Evolutionary conservation across 225 moss, liverwort and hornwort species (phyloP).

Genomic region (Polytrichum formosum): DNA sequence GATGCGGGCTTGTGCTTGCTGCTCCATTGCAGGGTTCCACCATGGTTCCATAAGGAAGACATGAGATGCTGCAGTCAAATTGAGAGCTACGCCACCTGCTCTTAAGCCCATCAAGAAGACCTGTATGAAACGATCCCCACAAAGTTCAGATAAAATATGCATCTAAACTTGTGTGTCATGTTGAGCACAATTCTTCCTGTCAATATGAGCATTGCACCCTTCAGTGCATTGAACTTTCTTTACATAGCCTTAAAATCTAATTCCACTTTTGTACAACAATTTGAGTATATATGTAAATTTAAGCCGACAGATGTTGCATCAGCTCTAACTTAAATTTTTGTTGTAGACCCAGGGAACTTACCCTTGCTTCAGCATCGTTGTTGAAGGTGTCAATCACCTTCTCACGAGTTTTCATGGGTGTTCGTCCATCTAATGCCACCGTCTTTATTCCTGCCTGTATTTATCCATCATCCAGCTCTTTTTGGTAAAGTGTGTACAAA

Average conservation of each 20-base stretch:
- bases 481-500: not conserved
- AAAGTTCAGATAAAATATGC: no score
- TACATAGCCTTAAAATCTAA: no score
- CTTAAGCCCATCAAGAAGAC: slow-evolving; percentile 69
- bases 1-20: slow-evolving; percentile 71
- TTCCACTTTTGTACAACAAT: no score
- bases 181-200: no score
- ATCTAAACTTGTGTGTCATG: no score
- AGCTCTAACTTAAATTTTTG: no score
- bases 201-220: no score
- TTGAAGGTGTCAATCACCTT: slow-evolving; percentile 58
- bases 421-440: slow-evolving; percentile 65
- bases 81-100: slow-evolving; percentile 69
- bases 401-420: slow-evolving; percentile 57
- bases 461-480: no score
- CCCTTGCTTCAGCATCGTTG: slow-evolving; percentile 51
- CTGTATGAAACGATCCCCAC: slow-evolving; percentile 15
- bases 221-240: no score
- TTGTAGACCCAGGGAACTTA: not conserved
- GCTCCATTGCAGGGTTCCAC: slow-evolving; percentile 78
- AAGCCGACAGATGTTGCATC: no score
- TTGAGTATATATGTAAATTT: no score
- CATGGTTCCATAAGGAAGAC: slow-evolving; percentile 75
- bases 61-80: slow-evolving; percentile 63
- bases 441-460: slow-evolving; percentile 39